These are phyloP conservation scores for Entomortierella beljakovae DNA, from an alignment of 192 early-diverging fungal species.

Conservation along the genomic window DNA sequence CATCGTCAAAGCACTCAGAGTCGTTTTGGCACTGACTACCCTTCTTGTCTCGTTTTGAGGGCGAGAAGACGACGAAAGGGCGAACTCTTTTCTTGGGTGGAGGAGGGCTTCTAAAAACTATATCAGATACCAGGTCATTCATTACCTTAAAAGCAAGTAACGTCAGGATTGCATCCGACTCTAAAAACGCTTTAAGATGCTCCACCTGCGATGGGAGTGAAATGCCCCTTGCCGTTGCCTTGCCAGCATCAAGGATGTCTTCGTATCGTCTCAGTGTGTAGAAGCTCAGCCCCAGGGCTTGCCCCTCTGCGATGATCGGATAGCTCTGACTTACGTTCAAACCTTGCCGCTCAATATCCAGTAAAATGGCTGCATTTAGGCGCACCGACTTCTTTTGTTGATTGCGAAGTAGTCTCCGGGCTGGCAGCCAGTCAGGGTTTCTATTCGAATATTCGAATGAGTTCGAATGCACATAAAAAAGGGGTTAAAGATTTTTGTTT, in stretches of 20 bases:
- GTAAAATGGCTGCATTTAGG: background rate
- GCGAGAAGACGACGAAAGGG: slow-evolving; percentile 7
- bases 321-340: background rate
- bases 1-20: too few relatives aligned
- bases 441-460: too few relatives aligned
- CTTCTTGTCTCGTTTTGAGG: slow-evolving; percentile 15
- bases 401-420: too few relatives aligned
- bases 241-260: slow-evolving; percentile 11
- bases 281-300: background rate
- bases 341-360: slow-evolving; percentile 2
- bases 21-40: too few relatives aligned
- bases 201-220: slow-evolving; percentile 1
- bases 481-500: too few relatives aligned
- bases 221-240: slow-evolving; percentile 1
- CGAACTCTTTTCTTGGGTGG: slow-evolving; percentile 8
- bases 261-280: slow-evolving; percentile 11
- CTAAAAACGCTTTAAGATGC: background rate
- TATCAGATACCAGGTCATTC: slow-evolving; percentile 3
- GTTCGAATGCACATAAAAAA: too few relatives aligned
- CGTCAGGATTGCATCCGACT: too few relatives aligned
- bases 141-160: background rate
- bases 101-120: slow-evolving; percentile 6
- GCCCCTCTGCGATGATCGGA: slow-evolving; percentile 11
- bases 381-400: too few relatives aligned
- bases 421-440: too few relatives aligned